Percentiles rank a stretch among this genome's conserved stretches.
phyloP scores from a whole-genome alignment of 768 basidiomycete species.

The Russula abietina region DNA sequence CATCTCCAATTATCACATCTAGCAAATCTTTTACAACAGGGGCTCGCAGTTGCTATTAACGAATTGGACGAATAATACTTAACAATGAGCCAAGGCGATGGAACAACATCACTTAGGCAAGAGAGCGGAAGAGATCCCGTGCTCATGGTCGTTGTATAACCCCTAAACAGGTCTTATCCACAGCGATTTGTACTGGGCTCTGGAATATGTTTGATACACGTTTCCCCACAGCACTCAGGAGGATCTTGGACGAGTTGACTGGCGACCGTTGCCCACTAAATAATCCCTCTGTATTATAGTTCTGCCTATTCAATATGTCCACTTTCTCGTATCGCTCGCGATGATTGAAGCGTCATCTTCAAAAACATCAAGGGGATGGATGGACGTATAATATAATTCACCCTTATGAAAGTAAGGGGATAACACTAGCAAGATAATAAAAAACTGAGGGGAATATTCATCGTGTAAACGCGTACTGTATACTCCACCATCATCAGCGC shows the following conservation, averaged over 20 bases:
- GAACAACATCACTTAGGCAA: no score
- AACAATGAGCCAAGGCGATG: no score
- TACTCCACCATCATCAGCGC: slow-evolving; percentile 6
- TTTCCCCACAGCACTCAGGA: no score
- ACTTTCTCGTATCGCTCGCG: not conserved
- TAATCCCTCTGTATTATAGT: not conserved
- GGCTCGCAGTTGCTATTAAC: no score
- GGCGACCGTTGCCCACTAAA: no score
- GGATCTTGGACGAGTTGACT: no score
- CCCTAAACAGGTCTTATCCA: no score
- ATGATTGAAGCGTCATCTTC: not conserved
- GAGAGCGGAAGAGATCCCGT: no score
- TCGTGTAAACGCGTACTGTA: not conserved
- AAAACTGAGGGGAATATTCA: not conserved
- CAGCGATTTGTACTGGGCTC: no score
- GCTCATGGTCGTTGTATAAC: no score
- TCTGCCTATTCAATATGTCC: not conserved
- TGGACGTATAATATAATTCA: not conserved
- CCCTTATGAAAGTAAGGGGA: not conserved
- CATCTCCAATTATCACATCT: slow-evolving; percentile 69
- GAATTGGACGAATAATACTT: slow-evolving; percentile 22
- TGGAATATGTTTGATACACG: no score
- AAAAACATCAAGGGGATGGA: not conserved
- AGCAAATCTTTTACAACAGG: no score
- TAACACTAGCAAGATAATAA: not conserved